Evolutionary conservation across 1,284 basidiomycete genomes (phyloP), one percentile per base, ranked within the genome.

Genomic region (Chiua sp.): DNA sequence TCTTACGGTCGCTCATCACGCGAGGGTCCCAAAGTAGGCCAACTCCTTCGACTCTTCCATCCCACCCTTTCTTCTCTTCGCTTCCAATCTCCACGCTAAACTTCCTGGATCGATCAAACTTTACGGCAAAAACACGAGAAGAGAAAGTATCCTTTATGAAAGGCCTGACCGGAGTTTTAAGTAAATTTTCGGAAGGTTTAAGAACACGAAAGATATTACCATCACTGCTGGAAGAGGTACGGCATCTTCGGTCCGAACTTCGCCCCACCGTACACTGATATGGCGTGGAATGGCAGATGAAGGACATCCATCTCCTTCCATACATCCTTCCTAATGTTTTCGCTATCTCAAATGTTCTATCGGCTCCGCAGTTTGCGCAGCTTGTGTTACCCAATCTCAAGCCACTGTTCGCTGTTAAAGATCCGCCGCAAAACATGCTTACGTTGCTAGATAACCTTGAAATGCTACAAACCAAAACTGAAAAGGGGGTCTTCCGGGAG

Each of bases 241-340:
- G 82, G 44, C 33, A 20, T 59, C 35, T 53, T 53, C 15, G 18
- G 22, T 59, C n/a, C 33, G 52, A 4, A 54, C 37, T 44, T 62
- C 18, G n/a, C 47, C 35, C 44, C 18, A 20, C 53, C 39, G 49
- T 16, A 7, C 53, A n/a, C 53, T 65, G 59, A 75, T 51, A 32
- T 49, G 22, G 39, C 20, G 1, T 51, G 57, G 30, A 39, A 54
- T 56, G 30, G 22, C 64, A 94, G 91, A 96, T 97, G 94, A 98
- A 96, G 83, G 94, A 98, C 71, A 87, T 85, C 4, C 87, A 94
- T 67, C 83, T 98, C 3, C 78, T 99, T 53, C 97, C 98, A 2
- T 98, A 98, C 74, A 93, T 99, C 62, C 80, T 99, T n/a, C 97
- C 97, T 2, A 98, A 98, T 74, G 92, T 98, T n/a, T 98, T 98